Conservation (phyloP, 441 rosid species). For the Populus hybrid region DNA sequence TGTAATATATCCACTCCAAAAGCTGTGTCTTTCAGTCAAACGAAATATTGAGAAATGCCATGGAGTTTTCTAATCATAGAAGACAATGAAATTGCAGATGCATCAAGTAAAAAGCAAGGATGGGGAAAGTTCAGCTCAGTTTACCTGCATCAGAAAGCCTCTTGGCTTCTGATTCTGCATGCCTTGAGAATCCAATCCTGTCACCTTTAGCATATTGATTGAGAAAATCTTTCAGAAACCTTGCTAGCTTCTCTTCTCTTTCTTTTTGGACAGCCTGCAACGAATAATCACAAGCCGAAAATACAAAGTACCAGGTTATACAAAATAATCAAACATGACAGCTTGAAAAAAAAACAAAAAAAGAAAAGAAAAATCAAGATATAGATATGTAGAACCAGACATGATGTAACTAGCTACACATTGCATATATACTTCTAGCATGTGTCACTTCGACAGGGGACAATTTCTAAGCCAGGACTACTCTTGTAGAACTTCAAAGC, state of each 20-base stretch:
- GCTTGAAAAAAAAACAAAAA: not conserved
- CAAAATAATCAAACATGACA: not conserved
- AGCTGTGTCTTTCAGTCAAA: slow-evolving; percentile 34
- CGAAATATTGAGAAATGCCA: not conserved
- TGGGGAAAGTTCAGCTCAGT: not conserved
- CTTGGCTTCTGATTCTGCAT: slow-evolving; percentile 79
- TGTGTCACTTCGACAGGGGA: not conserved
- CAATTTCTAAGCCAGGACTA: not conserved
- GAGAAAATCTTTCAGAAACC: slow-evolving; percentile 56
- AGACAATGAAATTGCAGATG: not conserved
- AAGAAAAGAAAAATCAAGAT: not conserved
- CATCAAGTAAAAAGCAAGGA: not conserved
- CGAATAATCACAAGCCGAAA: not conserved
- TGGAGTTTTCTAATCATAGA: not conserved
- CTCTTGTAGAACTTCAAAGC: not conserved
- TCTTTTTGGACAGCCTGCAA: slow-evolving; percentile 75
- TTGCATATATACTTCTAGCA: not conserved
- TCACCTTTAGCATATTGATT: slow-evolving; percentile 72
- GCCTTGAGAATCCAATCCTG: slow-evolving; percentile 59
- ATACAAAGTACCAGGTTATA: not conserved
- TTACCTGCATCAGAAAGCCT: slow-evolving; percentile 66
- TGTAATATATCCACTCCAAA: slow-evolving; percentile 68
- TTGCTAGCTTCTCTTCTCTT: slow-evolving; percentile 87
- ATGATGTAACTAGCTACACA: not conserved
- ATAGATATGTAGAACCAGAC: not conserved